A percentile compares a stretch with the other conserved stretches of the same genome.
phyloP scores from a whole-genome alignment of 1,284 basidiomycete species.

The Trametes versicolor region DNA sequence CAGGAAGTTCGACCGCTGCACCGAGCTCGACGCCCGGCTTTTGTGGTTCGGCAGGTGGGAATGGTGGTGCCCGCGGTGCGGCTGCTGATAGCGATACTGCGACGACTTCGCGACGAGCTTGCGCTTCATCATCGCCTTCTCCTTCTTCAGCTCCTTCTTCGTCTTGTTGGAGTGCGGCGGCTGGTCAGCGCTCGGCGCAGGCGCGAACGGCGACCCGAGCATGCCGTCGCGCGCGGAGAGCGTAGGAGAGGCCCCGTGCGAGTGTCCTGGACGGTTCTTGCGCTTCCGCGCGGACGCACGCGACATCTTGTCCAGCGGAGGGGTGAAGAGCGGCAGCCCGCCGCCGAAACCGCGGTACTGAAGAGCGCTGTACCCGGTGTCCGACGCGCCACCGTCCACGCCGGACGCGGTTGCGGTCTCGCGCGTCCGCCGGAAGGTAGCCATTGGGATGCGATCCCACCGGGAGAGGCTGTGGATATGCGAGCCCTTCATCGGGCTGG shows the following conservation, averaged over 20 bases:
- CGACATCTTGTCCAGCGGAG: constrained; percentile 40
- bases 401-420: constrained; percentile 48
- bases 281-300: constrained; percentile 35
- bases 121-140: constrained; percentile 67
- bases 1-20: constrained; percentile 63
- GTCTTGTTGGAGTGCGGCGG: constrained; percentile 35
- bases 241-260: constrained; percentile 60
- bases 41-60: constrained; percentile 64
- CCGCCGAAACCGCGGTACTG: constrained; percentile 42
- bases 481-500: constrained; percentile 33
- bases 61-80: constrained; percentile 63
- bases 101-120: constrained; percentile 57
- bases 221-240: constrained; percentile 65
- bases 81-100: constrained; percentile 51
- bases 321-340: constrained; percentile 49
- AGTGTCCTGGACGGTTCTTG: constrained; percentile 40
- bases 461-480: constrained; percentile 57
- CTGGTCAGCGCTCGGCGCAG: constrained; percentile 23
- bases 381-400: constrained; percentile 48
- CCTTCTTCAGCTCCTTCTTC: constrained; percentile 59
- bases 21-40: constrained; percentile 63
- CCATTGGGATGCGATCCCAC: constrained; percentile 81
- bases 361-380: constrained; percentile 46
- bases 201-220: constrained; percentile 33
- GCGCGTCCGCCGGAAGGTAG: constrained; percentile 75